Percentiles rank a stretch among this genome's conserved stretches.
These are phyloP conservation scores for Rhodomyrtus tomentosa DNA, from an alignment of 345 rosid genomes.

Conservation along the genomic window DNA sequence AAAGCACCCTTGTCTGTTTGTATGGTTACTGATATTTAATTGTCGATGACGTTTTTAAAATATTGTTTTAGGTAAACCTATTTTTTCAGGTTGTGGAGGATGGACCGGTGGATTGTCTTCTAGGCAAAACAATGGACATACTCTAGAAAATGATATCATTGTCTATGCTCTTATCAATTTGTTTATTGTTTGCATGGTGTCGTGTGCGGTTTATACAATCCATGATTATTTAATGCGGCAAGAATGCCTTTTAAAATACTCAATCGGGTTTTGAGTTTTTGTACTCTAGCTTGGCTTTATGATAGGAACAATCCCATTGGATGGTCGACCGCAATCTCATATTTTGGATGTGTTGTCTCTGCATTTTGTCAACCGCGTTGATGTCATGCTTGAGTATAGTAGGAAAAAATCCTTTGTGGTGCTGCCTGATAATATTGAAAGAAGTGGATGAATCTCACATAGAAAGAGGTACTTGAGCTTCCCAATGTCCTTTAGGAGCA, in stretches of 20 bases:
- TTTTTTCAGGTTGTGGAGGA: constrained; percentile 5
- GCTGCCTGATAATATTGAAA: background rate
- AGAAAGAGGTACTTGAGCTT: background rate
- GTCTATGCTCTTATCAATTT: background rate
- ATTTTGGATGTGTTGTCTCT: background rate
- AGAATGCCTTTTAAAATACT: background rate
- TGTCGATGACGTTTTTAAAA: constrained; percentile 5
- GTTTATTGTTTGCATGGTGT: constrained; percentile 1
- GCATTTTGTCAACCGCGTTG: background rate
- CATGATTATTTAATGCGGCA: background rate
- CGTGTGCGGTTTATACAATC: background rate
- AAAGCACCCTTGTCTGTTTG: constrained; percentile 32
- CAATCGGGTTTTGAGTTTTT: background rate
- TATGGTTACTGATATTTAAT: constrained; percentile 1
- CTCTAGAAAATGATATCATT: constrained; percentile 9
- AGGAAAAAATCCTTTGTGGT: background rate
- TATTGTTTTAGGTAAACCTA: background rate
- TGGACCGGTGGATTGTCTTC: constrained; percentile 13
- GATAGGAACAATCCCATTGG: background rate
- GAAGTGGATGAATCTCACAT: background rate
- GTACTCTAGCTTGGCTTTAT: background rate
- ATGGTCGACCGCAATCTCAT: background rate
- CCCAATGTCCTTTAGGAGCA: background rate
- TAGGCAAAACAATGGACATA: constrained; percentile 25
- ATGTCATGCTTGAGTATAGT: background rate